phyloP scores from a whole-genome alignment of 331 rosid genomes.

The Erythrophleum ivorense region DNA sequence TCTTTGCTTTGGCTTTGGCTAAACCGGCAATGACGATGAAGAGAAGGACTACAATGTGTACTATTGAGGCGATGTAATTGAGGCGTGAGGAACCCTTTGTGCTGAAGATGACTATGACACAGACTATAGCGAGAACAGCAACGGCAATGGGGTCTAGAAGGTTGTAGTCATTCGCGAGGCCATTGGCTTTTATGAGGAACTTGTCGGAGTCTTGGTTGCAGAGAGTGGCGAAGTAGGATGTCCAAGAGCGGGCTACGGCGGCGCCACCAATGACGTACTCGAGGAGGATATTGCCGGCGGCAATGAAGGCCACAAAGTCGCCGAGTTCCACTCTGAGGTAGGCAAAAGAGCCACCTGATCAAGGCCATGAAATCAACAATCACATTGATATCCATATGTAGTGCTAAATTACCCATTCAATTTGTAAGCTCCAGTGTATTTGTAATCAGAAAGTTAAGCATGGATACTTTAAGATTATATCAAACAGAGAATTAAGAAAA shows the following conservation, averaged over 20 bases:
- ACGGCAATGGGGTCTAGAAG: constrained; percentile 60
- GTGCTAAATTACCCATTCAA: too few species aligned
- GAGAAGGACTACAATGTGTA: constrained; percentile 43
- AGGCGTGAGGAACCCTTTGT: constrained; percentile 57
- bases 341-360: constrained; percentile 85
- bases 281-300: constrained; percentile 82
- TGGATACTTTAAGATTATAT: too few species aligned
- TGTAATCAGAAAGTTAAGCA: too few species aligned
- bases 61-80: constrained; percentile 51
- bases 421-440: too few species aligned
- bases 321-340: constrained; percentile 87
- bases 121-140: constrained; percentile 32
- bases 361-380: neutral
- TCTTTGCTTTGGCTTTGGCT: constrained; percentile 42
- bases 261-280: constrained; percentile 75
- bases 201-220: constrained; percentile 64
- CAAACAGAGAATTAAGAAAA: too few species aligned
- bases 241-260: constrained; percentile 84
- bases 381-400: too few species aligned
- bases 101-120: constrained; percentile 46
- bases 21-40: constrained; percentile 53
- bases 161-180: constrained; percentile 41
- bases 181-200: constrained; percentile 51
- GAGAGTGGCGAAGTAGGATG: constrained; percentile 89
- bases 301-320: constrained; percentile 75